Percentiles rank a stretch among this genome's conserved stretches.
phyloP scores from a whole-genome alignment of 2,329 filamentous ascomycete genomes.

The Alternaria sp. region DNA sequence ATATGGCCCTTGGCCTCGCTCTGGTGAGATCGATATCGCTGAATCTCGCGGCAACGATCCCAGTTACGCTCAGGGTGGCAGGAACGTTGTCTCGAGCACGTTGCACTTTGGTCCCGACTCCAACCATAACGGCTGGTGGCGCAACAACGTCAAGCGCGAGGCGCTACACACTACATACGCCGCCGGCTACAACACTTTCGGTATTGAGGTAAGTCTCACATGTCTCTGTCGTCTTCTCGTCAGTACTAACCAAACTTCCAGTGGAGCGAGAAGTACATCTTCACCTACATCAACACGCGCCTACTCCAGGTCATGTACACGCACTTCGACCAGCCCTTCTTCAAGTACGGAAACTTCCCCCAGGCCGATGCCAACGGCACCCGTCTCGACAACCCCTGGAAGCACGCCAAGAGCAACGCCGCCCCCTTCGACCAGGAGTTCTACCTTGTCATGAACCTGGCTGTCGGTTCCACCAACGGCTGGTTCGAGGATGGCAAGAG shows the following conservation, averaged over 20 bases:
- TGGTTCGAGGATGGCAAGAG: slow-evolving; percentile 79
- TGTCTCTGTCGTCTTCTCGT: not conserved
- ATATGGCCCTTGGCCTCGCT: slow-evolving; percentile 79
- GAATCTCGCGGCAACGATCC: slow-evolving; percentile 85
- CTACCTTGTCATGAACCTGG: slow-evolving; percentile 77
- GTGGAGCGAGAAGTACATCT: slow-evolving; percentile 87
- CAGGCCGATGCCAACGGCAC: slow-evolving; percentile 69
- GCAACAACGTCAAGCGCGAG: slow-evolving; percentile 77
- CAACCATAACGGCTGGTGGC: slow-evolving; percentile 80
- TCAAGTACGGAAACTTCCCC: slow-evolving; percentile 72
- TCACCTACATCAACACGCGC: slow-evolving; percentile 82
- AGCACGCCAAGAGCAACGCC: slow-evolving; percentile 62
- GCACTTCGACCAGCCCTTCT: slow-evolving; percentile 71
- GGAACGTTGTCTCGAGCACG: slow-evolving; percentile 79
- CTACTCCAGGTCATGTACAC: slow-evolving; percentile 82
- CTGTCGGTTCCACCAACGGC: slow-evolving; percentile 78
- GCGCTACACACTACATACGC: slow-evolving; percentile 78
- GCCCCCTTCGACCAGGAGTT: slow-evolving; percentile 79
- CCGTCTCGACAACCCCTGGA: slow-evolving; percentile 68
- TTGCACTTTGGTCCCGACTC: slow-evolving; percentile 81
- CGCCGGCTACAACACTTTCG: slow-evolving; percentile 74
- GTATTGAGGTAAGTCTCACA: slow-evolving; percentile 63
- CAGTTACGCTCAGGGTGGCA: slow-evolving; percentile 76
- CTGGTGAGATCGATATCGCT: slow-evolving; percentile 83
- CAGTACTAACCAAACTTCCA: slow-evolving; percentile 14